Base-by-base conservation (phyloP, 1,284 basidiomycete species). In the Malassezia equina region DNA sequence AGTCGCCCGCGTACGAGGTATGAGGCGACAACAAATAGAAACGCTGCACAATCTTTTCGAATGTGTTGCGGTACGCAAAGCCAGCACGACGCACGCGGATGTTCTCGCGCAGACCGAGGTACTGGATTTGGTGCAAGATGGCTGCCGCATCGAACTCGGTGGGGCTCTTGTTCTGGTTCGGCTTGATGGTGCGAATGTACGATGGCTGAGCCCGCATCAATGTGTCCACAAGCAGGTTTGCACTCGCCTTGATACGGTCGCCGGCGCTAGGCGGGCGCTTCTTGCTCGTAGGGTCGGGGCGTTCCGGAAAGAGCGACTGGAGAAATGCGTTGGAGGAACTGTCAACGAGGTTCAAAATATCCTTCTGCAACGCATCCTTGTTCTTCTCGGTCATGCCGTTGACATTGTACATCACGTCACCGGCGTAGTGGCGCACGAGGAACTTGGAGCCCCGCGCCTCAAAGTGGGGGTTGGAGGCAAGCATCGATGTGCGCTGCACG, bases 351-450 rank as follows among this genome's bases (percentile, higher is more conserved):
- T 96, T 90, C 47, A 96, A 79, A 34, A 98, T 80, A 73, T 98
- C 94, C 76, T 96, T 96, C 75, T 90, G 81, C 28, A 99, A 80
- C 5, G 89, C 83, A 69, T 99, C 94, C 80, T 98, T 98, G 80
- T 99, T 99, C 82, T 98, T 99, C 78, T 99, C 94, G 15, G 94
- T 98, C 94, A 98, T 98, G 8, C 94, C 94, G 13, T 85, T 75
- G 7, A 98, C 84, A 63, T 90, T 94, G 79, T 99, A 99, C 83
- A 91, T 88, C 63, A 99, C 94, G 73, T 98, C 94, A 64, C 94
- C 94, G 25, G 93, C 93, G 43, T 73, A 73, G 55, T 73, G 71
- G 71, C 95, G 95, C 75, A 96, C 90, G 34, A 70, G 51, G 65
- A 72, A 72, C 55, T 71, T 70, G 59, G 54, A 60, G 34, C 66